Evolutionary conservation across 208 protist genomes (phyloP).

Genomic region (Leishmania arabica): DNA sequence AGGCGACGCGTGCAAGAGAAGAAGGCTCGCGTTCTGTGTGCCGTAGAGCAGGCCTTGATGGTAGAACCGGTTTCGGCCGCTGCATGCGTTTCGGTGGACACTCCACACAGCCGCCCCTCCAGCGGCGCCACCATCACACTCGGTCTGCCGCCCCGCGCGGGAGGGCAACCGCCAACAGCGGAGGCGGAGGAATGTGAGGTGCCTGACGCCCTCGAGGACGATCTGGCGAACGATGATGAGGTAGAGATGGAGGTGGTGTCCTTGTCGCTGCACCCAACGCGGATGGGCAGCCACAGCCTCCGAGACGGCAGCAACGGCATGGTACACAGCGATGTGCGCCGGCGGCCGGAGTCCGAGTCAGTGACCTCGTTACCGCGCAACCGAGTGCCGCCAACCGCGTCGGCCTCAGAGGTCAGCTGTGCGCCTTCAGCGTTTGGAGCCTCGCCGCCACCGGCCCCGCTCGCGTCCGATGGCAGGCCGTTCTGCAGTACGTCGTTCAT

Average conservation of each 20-base stretch:
- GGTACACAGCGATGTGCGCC: constrained; percentile 33
- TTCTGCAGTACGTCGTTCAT: constrained; percentile 13
- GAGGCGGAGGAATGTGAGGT: constrained; percentile 13
- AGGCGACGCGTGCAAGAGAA: constrained; percentile 36
- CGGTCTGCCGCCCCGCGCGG: constrained; percentile 16
- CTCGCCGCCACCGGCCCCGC: constrained; percentile 2
- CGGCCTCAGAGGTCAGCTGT: neutral
- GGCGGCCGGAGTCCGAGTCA: neutral
- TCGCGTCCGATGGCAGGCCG: neutral
- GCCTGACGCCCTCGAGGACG: constrained; percentile 29
- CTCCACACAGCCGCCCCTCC: neutral
- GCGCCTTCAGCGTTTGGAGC: neutral
- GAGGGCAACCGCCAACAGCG: neutral
- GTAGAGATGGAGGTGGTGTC: constrained; percentile 26
- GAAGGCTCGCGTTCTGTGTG: constrained; percentile 60
- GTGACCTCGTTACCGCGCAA: neutral
- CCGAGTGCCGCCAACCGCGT: neutral
- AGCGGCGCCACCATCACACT: neutral
- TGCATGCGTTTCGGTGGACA: neutral
- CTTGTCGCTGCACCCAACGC: constrained; percentile 15
- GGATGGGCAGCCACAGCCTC: constrained; percentile 19
- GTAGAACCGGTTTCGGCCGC: neutral
- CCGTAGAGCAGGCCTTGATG: constrained; percentile 52
- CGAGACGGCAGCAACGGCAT: constrained; percentile 28
- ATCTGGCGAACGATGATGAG: constrained; percentile 19